A percentile compares a stretch with the other conserved stretches of the same genome.
Evolutionary conservation across 2,329 filamentous ascomycete genomes (phyloP).

Genomic region (Cladorrhinum sp.): DNA sequence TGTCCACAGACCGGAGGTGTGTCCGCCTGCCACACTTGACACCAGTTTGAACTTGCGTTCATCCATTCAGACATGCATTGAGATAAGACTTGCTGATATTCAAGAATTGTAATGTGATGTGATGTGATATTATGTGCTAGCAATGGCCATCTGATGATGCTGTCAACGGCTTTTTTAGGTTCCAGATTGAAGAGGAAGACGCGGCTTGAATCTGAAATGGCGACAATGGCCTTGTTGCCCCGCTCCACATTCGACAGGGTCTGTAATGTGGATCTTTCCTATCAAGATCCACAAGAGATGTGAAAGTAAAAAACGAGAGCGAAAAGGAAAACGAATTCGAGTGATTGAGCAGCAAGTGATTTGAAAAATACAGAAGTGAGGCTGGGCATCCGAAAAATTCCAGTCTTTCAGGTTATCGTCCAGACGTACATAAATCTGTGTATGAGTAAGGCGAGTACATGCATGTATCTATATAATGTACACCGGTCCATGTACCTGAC

Average conservation of each 20-base stretch:
- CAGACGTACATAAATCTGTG: too few species aligned
- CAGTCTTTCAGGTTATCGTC: too few species aligned
- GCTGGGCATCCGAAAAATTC: neutral
- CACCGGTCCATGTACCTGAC: too few species aligned
- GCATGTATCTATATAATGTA: too few species aligned
- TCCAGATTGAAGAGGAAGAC: neutral
- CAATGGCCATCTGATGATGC: neutral
- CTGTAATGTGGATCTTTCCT: neutral
- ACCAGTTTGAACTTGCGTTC: neutral
- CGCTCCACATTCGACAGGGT: conserved; percentile 9
- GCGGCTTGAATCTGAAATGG: conserved; percentile 16
- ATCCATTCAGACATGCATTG: neutral
- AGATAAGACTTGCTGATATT: neutral
- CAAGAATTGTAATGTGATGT: neutral
- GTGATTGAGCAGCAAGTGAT: neutral
- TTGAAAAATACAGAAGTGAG: neutral
- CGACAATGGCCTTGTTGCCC: conserved; percentile 12
- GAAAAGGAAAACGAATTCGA: too few species aligned
- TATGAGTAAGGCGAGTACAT: too few species aligned
- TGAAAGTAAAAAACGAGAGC: too few species aligned
- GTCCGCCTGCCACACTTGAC: neutral
- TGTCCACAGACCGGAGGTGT: neutral
- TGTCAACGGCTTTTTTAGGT: neutral
- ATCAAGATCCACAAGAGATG: neutral
- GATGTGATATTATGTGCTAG: neutral